Evolutionary conservation across 306 rosid species (phyloP), one percentile per base, ranked within the genome.

Genomic region (Begonia peltatifolia): DNA sequence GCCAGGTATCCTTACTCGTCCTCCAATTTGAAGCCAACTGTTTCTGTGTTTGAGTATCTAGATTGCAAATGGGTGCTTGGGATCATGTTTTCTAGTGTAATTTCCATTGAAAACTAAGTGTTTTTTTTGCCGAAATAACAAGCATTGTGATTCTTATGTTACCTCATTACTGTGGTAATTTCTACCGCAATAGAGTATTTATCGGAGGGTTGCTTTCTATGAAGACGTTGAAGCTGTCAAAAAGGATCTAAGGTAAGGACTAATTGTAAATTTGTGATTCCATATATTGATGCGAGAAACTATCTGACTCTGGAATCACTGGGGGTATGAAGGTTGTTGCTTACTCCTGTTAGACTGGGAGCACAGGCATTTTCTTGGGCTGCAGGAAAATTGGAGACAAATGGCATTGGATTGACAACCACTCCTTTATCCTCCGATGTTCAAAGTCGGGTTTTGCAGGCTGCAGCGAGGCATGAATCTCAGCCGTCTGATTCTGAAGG

Each of bases 391-490:
- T 50, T 83, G 59, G 97, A 83, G 62, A 74, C 90, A 3, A 90
- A 85, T 41, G 62, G 94, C 60, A 47, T 74, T 36, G 97, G 97
- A 50, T 64, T 90, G 41, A 92, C 95, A 11, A 90, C 97, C 12
- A 82, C 97, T 46, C 97, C 97, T 36, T 90, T 95, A 14, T 90
- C 97, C n/a, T 54, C 68, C 18, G 95, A 78, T 75, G 97, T 85
- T 60, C 93, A 82, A 62, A 90, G 67, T 68, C 73, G 97, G 62
- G 97, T 90, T 11, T 68, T 85, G 68, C 97, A 90, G 72, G 95
- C 95, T 11, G 97, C 97, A 9, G 97, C 97, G 1, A 90, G 80
- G 68, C 97, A 90, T 63, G 87, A 86, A 79, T 85, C 95, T 60
- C 85, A 90, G 60, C 97, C 95, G 15, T 75, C 92, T 9, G 94